phyloP scores from a whole-genome alignment of 495 filamentous ascomycete species.

The Xylaria cubensis region DNA sequence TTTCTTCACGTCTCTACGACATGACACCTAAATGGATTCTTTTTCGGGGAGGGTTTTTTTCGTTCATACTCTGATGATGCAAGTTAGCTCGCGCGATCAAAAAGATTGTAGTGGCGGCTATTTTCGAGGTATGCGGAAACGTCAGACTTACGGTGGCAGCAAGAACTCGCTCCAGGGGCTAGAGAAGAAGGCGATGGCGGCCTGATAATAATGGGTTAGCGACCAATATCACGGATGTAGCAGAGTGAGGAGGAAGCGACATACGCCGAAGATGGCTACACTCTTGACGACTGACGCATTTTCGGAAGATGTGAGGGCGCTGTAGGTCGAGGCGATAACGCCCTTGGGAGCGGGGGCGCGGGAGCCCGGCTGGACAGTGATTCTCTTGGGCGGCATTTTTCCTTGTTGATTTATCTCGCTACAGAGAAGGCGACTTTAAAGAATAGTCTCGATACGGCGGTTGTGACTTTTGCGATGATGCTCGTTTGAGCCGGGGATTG shows the following conservation, averaged over 20 bases:
- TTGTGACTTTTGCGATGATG: not conserved
- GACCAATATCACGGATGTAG: not conserved
- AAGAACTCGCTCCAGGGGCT: constrained; percentile 78
- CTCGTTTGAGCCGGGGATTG: not conserved
- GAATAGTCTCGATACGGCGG: not conserved
- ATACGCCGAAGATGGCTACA: constrained; percentile 73
- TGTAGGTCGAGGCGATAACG: constrained; percentile 58
- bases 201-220: constrained; percentile 50
- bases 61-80: not conserved
- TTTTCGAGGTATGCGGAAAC: not conserved
- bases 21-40: not conserved
- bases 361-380: constrained; percentile 32
- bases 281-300: constrained; percentile 78
- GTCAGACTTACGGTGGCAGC: constrained; percentile 64
- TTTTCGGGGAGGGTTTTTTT: not conserved
- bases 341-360: constrained; percentile 46
- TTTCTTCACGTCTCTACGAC: not conserved
- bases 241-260: constrained; percentile 39
- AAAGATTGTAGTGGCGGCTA: not conserved
- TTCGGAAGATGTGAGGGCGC: constrained; percentile 71
- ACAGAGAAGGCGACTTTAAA: not conserved
- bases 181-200: constrained; percentile 74
- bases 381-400: constrained; percentile 51
- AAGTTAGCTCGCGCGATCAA: not conserved
- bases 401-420: not conserved